Base-by-base conservation (phyloP, 2,329 filamentous ascomycete species). In the Epichloe sibirici region DNA sequence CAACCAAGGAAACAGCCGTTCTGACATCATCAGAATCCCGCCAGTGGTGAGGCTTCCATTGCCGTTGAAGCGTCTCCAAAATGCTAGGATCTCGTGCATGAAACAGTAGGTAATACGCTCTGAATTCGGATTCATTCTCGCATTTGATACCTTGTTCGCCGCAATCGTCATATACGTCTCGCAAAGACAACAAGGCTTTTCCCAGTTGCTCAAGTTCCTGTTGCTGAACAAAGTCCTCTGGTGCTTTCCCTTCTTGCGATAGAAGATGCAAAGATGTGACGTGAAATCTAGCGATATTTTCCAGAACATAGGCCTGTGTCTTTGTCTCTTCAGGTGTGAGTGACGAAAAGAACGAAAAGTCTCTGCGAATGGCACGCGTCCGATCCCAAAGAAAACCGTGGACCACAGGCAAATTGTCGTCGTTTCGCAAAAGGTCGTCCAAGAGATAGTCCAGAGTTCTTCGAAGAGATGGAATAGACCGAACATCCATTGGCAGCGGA, bases 381-480 rank as follows among this genome's bases (percentile, higher is more conserved):
- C 83, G 74, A 61, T 86, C 82, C 81, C 83, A 85, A 1, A 86
- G 69, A 53, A 84, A 86, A 52, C 76, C 78, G 59, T 86, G 82
- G 44, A 79, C 68, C 4, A 66, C 59, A 0, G 78, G 72, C 6
- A 86, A 69, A 48, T 79, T 73, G 54, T 72, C 73, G 46, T 83
- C 77, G 5, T 73, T 67, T 42, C 70, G 71, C 45, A 86, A 67
- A 3, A 86, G 67, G 49, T 77, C 71, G 58, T 83, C 74, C 46
- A 86, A 71, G 3, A 86, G 69, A 57, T 86, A 85, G 61, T 84
- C 76, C 6, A 85, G 69, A 0, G 82, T 82, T 54, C 73, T 72
- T 57, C 75, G 74, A 37, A 86, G 71, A 4, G 79, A 73, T 11
- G 73, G 66, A 7, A 81, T 73, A 2, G 82, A 83, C 52, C 82